Conservation (phyloP, 257 asterid genomes). For the Solanum rostratum region DNA sequence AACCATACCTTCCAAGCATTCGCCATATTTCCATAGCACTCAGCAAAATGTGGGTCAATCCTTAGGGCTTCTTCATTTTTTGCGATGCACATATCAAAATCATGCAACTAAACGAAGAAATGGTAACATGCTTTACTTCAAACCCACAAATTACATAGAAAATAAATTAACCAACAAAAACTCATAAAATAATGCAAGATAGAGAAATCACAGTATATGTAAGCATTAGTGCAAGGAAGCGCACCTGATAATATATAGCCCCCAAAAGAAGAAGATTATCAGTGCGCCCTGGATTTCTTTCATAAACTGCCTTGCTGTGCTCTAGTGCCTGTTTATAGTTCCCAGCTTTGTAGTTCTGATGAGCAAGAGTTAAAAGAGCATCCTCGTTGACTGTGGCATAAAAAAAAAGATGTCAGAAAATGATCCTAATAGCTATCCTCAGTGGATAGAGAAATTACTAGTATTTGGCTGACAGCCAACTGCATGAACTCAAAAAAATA, state of each 20-base stretch:
- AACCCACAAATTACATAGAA: not conserved
- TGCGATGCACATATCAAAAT: constrained; percentile 74
- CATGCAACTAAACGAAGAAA: constrained; percentile 58
- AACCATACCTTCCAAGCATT: constrained; percentile 89
- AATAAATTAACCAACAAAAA: not conserved
- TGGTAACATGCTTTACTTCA: constrained; percentile 7
- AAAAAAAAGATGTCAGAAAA: not conserved
- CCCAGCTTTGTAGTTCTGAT: constrained; percentile 83
- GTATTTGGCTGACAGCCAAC: not conserved
- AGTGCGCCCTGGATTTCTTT: constrained; percentile 74
- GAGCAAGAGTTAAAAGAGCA: constrained; percentile 69
- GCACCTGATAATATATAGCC: constrained; percentile 89
- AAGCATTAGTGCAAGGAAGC: not conserved
- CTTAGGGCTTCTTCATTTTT: constrained; percentile 95
- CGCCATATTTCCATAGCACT: constrained; percentile 99
- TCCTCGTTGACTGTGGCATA: constrained; percentile 72
- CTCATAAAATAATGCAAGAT: not conserved
- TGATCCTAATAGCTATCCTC: not conserved
- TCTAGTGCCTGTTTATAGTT: constrained; percentile 85
- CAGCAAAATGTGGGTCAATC: constrained; percentile 90
- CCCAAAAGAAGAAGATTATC: constrained; percentile 96
- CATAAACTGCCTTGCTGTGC: constrained; percentile 79
- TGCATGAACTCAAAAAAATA: not conserved
- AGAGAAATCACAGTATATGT: not conserved
- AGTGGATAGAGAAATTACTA: not conserved